phyloP scores from a whole-genome alignment of 139 green algal genomes.

The Marvania coccoides region DNA sequence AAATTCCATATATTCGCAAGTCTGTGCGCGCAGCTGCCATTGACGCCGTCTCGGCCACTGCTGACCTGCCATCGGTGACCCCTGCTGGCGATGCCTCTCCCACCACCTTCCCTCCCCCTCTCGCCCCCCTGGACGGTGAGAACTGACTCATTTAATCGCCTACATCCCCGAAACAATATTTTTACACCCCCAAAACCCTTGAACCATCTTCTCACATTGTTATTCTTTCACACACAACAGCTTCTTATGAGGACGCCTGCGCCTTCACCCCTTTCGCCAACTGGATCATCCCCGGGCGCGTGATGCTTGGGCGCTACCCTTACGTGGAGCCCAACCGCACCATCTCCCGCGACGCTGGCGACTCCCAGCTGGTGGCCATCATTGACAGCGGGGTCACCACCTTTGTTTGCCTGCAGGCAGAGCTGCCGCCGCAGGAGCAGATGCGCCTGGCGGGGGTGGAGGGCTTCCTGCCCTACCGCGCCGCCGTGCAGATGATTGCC shows the following conservation, averaged over 20 bases:
- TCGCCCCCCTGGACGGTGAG: neutral
- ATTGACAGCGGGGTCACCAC: constrained; percentile 58
- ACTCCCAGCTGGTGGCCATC: constrained; percentile 60
- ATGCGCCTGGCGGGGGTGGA: constrained; percentile 62
- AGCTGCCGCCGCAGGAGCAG: constrained; percentile 62
- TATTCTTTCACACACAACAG: constrained; percentile 20
- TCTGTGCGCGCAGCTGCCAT: no score
- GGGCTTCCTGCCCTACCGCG: constrained; percentile 78
- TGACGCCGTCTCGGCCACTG: neutral
- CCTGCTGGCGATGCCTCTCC: neutral
- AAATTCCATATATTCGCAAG: no score
- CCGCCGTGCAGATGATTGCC: constrained; percentile 41
- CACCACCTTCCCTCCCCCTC: neutral
- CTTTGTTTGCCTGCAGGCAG: constrained; percentile 74
- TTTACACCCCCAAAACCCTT: neutral
- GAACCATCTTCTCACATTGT: neutral
- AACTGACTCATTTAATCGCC: no score
- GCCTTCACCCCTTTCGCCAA: constrained; percentile 67
- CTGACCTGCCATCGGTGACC: neutral
- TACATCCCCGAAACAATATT: neutral
- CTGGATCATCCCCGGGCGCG: constrained; percentile 69
- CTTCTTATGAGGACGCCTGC: constrained; percentile 38
- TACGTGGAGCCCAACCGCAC: constrained; percentile 71
- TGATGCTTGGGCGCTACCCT: constrained; percentile 79
- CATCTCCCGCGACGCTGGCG: constrained; percentile 32